Evolutionary conservation across 2,329 filamentous ascomycete genomes (phyloP), one percentile per base, ranked within the genome.

Genomic region (Fusarium nurragi): DNA sequence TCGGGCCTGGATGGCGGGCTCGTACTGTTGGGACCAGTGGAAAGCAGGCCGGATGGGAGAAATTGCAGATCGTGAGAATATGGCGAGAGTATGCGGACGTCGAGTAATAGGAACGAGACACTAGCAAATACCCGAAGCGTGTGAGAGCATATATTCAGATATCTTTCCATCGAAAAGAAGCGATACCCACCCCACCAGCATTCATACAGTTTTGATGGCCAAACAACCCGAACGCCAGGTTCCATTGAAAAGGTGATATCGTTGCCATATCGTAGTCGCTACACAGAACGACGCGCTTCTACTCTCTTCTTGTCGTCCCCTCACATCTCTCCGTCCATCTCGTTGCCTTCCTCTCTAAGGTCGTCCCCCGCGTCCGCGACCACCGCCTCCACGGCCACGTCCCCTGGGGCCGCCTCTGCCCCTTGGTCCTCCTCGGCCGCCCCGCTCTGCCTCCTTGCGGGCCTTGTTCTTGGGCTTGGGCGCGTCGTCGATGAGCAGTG

Each of bases 381-480:
- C 80, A 39, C 81, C 74, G 34, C 26, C 26, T 13, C 83, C 81
- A 28, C 85, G 78, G 18, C 86, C 57, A 36, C 85, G 78, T 18
- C 86, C 86, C 51, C 87, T 79, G 22, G 86, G 83, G 43, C 84
- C 77, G 14, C 84, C 82, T 46, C 84, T 76, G 28, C 84, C 82
- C 26, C 85, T 77, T 34, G 30, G 30, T 79, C 64, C 64, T 58
- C 87, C 83, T 30, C 84, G 78, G 11, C 76, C 82, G 14, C 86
- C 85, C 44, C 89, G 82, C 58, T 87, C 86, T 28, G 84, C 85
- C 81, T 98, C 95, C 85, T 99, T 99, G 76, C 94, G 88, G 23
- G 95, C 94, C 88, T 99, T 99, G 83, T 99, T 99, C 90, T 98
- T 98, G 62, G 95, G 94, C 84, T 99, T 99, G 48, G 94, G 93